Conservation (phyloP, 805 yeast genomes). For the Ogataea naganishii region DNA sequence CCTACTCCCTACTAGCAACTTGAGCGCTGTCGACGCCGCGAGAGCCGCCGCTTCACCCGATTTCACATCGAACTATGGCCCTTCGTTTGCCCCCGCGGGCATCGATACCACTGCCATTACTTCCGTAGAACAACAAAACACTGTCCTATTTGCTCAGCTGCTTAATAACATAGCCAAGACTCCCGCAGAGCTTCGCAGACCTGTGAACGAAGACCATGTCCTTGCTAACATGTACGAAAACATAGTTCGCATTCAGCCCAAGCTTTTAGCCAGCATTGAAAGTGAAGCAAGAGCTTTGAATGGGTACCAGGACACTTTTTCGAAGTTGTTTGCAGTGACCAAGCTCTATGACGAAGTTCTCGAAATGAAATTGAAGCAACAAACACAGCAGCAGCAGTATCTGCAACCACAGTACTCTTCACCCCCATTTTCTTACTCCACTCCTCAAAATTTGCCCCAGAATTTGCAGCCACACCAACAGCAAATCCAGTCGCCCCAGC, state of each 20-base stretch:
- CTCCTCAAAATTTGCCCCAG: conserved; percentile 1
- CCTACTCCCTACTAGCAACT: conserved; percentile 5
- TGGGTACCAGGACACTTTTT: conserved; percentile 59
- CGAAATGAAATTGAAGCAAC: conserved; percentile 39
- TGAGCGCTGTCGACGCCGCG: conserved; percentile 4
- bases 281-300: conserved; percentile 58
- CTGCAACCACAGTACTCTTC: conserved; percentile 2
- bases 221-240: conserved; percentile 51
- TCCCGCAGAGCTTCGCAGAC: conserved; percentile 24
- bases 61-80: background rate
- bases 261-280: conserved; percentile 50
- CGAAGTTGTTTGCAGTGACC: conserved; percentile 67
- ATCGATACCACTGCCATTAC: conserved; percentile 30
- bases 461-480: no score
- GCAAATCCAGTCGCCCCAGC: no score
- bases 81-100: conserved; percentile 2
- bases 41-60: conserved; percentile 3
- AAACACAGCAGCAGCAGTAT: conserved; percentile 6
- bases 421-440: no score
- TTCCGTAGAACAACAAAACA: conserved; percentile 58
- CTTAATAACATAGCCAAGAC: conserved; percentile 44
- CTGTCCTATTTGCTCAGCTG: conserved; percentile 60
- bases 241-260: conserved; percentile 58
- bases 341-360: conserved; percentile 69
- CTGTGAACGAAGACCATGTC: conserved; percentile 34